Evolutionary conservation across 2,329 filamentous ascomycete species (phyloP).

Genomic region (Neofusicoccum laricinum): DNA sequence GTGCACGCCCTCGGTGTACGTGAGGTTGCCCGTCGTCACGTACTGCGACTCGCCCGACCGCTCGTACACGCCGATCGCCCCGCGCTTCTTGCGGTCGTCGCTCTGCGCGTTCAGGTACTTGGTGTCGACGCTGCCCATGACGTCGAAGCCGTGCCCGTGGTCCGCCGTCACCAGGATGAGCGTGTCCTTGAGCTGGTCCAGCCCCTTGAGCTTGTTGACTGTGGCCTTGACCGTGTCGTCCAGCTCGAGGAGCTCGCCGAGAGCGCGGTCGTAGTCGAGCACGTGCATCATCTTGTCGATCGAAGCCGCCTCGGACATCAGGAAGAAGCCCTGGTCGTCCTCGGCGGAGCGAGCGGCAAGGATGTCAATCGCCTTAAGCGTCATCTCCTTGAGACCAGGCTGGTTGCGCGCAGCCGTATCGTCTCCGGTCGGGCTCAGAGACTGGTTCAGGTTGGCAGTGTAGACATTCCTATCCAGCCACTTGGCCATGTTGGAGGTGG

Average conservation of each 20-base stretch:
- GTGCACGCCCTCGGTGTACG: constrained; percentile 68
- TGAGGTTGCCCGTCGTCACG: constrained; percentile 57
- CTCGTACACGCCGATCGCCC: constrained; percentile 70
- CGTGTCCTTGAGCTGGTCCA: constrained; percentile 70
- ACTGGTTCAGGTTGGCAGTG: constrained; percentile 64
- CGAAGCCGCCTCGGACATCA: constrained; percentile 82
- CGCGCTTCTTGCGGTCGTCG: constrained; percentile 69
- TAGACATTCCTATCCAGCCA: constrained; percentile 87
- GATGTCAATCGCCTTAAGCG: constrained; percentile 78
- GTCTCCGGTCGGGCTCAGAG: constrained; percentile 67
- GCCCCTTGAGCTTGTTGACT: constrained; percentile 63
- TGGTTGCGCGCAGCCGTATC: constrained; percentile 66
- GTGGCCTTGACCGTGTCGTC: constrained; percentile 80
- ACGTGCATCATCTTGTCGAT: constrained; percentile 89
- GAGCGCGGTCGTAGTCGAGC: constrained; percentile 80
- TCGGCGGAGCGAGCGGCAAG: constrained; percentile 60
- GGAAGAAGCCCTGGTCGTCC: constrained; percentile 70
- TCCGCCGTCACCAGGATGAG: constrained; percentile 81
- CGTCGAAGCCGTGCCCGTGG: constrained; percentile 86
- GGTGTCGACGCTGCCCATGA: constrained; percentile 79
- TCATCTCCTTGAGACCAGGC: constrained; percentile 86
- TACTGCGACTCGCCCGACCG: constrained; percentile 75
- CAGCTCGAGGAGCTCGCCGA: constrained; percentile 80
- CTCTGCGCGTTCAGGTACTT: constrained; percentile 67
- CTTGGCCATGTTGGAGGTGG: constrained; percentile 70